Evolutionary conservation across 441 rosid species (phyloP).

Genomic region (Pelargonium exstipulatum): DNA sequence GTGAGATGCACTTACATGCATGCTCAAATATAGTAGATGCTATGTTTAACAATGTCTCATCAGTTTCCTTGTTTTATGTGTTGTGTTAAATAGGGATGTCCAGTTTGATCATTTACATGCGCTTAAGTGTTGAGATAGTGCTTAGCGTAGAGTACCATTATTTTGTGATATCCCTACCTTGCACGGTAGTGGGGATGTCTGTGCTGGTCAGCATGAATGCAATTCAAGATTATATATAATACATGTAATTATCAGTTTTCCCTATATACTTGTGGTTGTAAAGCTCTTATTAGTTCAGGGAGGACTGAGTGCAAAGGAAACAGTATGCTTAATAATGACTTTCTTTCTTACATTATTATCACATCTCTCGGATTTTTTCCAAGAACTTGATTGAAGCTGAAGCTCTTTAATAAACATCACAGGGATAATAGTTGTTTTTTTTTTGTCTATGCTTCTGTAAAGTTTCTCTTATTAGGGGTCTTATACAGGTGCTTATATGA

Average conservation of each 20-base stretch:
- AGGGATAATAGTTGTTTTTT: neutral
- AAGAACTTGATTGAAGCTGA: neutral
- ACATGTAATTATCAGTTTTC: neutral
- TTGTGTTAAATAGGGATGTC: neutral
- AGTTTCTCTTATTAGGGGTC: neutral
- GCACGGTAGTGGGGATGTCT: too few relatives aligned
- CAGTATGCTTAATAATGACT: neutral
- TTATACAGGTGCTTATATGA: conserved; percentile 12
- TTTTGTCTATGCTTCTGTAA: neutral
- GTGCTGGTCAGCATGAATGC: too few relatives aligned
- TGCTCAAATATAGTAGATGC: too few relatives aligned
- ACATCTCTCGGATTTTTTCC: neutral
- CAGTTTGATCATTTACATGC: neutral
- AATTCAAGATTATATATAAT: too few relatives aligned
- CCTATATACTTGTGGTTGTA: neutral
- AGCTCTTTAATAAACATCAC: neutral
- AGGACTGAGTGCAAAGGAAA: neutral
- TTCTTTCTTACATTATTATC: neutral
- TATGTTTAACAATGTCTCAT: neutral
- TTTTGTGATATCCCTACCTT: conserved; percentile 1
- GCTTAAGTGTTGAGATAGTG: neutral
- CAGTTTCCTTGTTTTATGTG: neutral
- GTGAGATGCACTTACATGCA: too few relatives aligned
- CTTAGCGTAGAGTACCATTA: neutral
- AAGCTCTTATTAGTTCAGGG: conserved; percentile 1